These are phyloP conservation scores for Coelastrella sp. DNA, from an alignment of 139 green algal species.

Conservation along the genomic window DNA sequence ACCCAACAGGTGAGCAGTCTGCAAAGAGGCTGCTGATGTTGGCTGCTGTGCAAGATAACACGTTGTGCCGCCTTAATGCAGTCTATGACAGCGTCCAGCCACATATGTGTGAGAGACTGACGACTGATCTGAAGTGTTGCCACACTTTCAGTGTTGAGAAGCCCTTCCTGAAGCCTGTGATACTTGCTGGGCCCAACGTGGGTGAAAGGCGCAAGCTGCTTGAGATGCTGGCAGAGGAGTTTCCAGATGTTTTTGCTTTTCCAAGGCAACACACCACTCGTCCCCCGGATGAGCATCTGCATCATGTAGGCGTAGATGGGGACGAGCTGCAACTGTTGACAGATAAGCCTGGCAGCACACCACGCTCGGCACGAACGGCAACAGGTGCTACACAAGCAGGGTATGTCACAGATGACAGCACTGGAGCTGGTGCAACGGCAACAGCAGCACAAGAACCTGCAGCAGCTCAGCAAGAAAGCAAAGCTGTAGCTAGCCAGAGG, in stretches of 20 bases:
- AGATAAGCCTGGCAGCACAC: slow-evolving; percentile 3
- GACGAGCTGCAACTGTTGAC: slow-evolving; percentile 42
- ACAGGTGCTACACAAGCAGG: neutral
- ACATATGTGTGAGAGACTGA: neutral
- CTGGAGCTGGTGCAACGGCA: neutral
- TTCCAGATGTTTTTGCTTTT: slow-evolving; percentile 83
- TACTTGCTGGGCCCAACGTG: slow-evolving; percentile 54
- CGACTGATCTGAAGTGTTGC: neutral
- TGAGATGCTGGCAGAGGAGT: slow-evolving; percentile 75
- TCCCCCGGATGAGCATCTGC: slow-evolving; percentile 33
- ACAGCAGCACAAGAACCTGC: neutral
- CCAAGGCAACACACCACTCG: slow-evolving; percentile 63
- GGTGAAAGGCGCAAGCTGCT: slow-evolving; percentile 60
- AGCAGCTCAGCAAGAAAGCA: neutral
- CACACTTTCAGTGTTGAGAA: slow-evolving; percentile 69
- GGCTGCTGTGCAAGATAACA: neutral
- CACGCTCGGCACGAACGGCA: neutral
- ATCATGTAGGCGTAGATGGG: slow-evolving; percentile 33
- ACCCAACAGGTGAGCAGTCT: slow-evolving; percentile 62
- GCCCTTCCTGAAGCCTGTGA: slow-evolving; percentile 78
- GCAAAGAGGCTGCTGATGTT: neutral
- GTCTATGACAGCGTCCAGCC: neutral
- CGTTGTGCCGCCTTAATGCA: neutral
- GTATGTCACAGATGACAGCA: neutral
- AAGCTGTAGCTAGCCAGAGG: neutral